Evolutionary conservation across 305 asterid genomes (phyloP), one percentile per base, ranked within the genome.

Genomic region (Fraxinus baroniana): DNA sequence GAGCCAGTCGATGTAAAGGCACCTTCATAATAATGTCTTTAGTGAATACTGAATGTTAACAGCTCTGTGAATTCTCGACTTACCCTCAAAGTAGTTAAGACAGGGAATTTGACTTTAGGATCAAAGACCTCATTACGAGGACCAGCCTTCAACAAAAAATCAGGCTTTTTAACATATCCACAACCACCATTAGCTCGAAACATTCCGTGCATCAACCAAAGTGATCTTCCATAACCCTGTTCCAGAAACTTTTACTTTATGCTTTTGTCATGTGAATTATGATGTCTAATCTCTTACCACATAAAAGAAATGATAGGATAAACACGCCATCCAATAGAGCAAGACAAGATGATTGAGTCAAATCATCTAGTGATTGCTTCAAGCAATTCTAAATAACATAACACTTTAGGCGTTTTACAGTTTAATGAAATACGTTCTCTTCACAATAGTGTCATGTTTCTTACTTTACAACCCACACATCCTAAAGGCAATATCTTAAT

Each of bases 151-250:
- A 93, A 85, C 81, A 94, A 84, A 83, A 93, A 76, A 13, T 89
- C 93, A 3, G 98, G 98, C 82, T 94, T 94, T 73, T 88, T 94
- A 78, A 94, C 93, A 85, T 92, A 94, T 81, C 97, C 97, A 81
- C 98, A 93, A 77, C 94, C 94, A 60, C 98, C 97, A 74, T 94
- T 93, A 44, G 92, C 93, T 88, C 86, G 89, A 88, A 93, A 94
- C 98, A 94, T 93, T 78, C 98, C 98, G 20, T 92, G 97, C 98
- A 93, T 94, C 85, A 94, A 37, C 98, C 98, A 93, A 82, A 94
- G 98, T 35, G 95, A 90, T 85, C 94, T 90, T 81, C 98, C 98
- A 78, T 93, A 90, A 85, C 98, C 98, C 98, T 94, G 91, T 60
- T 30, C 49, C 76, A 71, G 22, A 71, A 13, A 32, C 36, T 5